Percentiles rank a stretch among this genome's conserved stretches.
Conservation (phyloP, 2,329 filamentous ascomycete genomes). For the Colletotrichum higginsianum region DNA sequence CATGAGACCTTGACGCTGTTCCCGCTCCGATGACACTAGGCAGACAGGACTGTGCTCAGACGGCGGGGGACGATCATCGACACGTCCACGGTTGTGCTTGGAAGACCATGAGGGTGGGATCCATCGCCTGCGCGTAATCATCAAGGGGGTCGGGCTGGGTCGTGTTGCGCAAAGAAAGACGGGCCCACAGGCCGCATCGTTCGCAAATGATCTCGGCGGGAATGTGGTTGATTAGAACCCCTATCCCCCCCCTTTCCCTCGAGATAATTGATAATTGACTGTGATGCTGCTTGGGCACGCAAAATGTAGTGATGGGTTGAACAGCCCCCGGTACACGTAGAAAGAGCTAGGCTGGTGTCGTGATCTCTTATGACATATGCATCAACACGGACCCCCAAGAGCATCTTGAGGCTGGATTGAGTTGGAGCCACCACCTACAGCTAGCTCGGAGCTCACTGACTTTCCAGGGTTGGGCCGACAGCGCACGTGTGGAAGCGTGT, state of each 20-base stretch:
- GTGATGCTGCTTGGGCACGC: neutral
- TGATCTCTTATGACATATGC: conserved; percentile 7
- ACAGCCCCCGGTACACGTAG: neutral
- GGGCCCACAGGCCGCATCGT: conserved; percentile 30
- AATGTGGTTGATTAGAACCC: conserved; percentile 13
- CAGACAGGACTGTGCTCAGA: neutral
- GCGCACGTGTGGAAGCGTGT: neutral
- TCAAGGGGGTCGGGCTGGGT: neutral
- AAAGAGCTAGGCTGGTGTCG: conserved; percentile 2
- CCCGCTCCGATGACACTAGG: neutral
- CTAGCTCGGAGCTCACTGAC: neutral
- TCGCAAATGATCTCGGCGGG: conserved; percentile 28
- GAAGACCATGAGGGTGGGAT: neutral
- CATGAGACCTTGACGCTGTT: neutral
- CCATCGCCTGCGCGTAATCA: conserved; percentile 35
- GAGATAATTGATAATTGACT: too few species aligned
- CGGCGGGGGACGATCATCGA: neutral
- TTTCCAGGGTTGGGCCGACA: conserved; percentile 1
- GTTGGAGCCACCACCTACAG: neutral
- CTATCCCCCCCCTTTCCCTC: too few species aligned
- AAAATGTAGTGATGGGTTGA: neutral
- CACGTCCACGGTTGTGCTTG: neutral
- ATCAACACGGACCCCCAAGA: conserved; percentile 8
- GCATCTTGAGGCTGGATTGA: neutral
- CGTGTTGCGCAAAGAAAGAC: conserved; percentile 23